Conservation (phyloP, 495 filamentous ascomycete genomes). For the Rostrohypoxylon terebratum region DNA sequence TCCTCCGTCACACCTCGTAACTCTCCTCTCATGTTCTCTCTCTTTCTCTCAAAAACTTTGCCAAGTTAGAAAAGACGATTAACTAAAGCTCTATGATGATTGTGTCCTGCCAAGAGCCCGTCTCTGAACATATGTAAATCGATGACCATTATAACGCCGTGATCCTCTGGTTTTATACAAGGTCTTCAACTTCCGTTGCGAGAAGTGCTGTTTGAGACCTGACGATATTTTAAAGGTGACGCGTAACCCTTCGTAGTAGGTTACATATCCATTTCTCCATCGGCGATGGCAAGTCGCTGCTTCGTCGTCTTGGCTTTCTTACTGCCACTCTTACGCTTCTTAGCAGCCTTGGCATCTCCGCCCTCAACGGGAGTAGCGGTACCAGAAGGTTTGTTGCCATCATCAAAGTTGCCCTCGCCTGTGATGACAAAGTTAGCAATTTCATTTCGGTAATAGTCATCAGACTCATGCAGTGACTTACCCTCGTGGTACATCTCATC, state of each 20-base stretch:
- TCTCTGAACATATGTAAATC: constrained; percentile 15
- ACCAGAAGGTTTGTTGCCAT: constrained; percentile 82
- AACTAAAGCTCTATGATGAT: constrained; percentile 38
- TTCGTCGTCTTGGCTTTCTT: constrained; percentile 95
- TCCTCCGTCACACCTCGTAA: neutral
- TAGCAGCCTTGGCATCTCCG: constrained; percentile 61
- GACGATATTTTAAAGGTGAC: neutral
- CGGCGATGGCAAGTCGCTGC: constrained; percentile 86
- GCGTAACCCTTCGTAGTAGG: neutral
- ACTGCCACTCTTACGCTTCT: constrained; percentile 66
- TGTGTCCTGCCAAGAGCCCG: constrained; percentile 27
- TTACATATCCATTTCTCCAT: constrained; percentile 70
- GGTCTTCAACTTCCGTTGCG: constrained; percentile 10
- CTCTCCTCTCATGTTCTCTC: constrained; percentile 5
- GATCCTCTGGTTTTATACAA: constrained; percentile 43
- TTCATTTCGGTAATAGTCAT: neutral
- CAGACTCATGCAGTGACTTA: constrained; percentile 58
- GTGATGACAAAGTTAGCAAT: constrained; percentile 39
- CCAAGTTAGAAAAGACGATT: constrained; percentile 36
- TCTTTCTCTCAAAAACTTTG: constrained; percentile 5
- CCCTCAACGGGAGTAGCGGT: constrained; percentile 80
- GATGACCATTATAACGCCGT: constrained; percentile 37
- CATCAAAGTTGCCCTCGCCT: constrained; percentile 96
- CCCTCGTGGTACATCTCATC: constrained; percentile 99
- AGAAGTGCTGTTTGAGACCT: constrained; percentile 5